phyloP scores from a whole-genome alignment of 1,139 yeast genomes.

The Debaryomycetaceae sp. region DNA sequence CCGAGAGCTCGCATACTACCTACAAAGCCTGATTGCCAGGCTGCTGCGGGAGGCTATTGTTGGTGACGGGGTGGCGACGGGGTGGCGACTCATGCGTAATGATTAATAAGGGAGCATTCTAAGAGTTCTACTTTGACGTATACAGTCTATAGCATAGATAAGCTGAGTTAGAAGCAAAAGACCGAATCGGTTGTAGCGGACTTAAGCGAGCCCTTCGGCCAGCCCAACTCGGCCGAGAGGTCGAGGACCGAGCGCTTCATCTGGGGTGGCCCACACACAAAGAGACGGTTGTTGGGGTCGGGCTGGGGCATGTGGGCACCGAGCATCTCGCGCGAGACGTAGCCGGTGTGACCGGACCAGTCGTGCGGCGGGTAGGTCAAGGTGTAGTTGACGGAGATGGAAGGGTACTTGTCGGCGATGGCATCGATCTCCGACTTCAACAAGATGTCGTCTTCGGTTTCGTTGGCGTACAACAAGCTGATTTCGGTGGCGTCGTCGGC shows the following conservation, averaged over 20 bases:
- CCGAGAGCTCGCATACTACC: no score
- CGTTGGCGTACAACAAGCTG: conserved; percentile 64
- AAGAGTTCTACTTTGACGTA: not conserved
- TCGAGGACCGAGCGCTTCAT: conserved; percentile 55
- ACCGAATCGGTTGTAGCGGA: conserved; percentile 62
- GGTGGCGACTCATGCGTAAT: no score
- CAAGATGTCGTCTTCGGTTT: conserved; percentile 68
- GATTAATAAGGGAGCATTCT: no score
- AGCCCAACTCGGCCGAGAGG: conserved; percentile 56
- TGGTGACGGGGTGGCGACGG: no score
- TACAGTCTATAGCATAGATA: not conserved
- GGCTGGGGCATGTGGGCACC: conserved; percentile 49
- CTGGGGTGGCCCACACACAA: conserved; percentile 75
- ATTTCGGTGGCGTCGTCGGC: conserved; percentile 62
- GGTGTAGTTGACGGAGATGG: conserved; percentile 47
- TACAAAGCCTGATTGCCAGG: no score
- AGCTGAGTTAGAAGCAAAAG: conserved; percentile 51
- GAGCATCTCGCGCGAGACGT: conserved; percentile 56
- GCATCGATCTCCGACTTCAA: conserved; percentile 69
- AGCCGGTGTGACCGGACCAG: conserved; percentile 62
- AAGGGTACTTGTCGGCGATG: conserved; percentile 57
- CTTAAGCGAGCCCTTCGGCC: conserved; percentile 49
- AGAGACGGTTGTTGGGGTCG: conserved; percentile 46
- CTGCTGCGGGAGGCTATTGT: no score
- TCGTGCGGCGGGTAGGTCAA: conserved; percentile 29